Percentiles rank a stretch among this genome's conserved stretches.
Conservation (phyloP, 768 basidiomycete species). For the Sarcomyxa edulis region DNA sequence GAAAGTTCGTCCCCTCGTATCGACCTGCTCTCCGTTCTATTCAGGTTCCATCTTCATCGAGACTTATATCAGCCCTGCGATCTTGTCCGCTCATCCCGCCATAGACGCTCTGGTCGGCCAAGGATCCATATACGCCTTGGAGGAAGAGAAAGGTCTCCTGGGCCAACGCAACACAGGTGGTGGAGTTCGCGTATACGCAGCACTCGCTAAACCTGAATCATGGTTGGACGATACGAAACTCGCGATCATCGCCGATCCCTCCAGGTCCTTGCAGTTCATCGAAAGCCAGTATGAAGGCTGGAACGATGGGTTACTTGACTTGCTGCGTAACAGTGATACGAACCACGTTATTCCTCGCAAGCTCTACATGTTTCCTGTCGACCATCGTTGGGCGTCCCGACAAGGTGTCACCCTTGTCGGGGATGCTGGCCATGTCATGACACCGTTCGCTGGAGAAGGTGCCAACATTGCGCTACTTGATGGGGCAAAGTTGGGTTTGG, state of each 20-base stretch:
- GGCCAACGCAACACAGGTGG: slow-evolving; percentile 25
- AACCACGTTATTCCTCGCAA: not conserved
- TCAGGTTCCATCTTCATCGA: slow-evolving; percentile 11
- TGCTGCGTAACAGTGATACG: not conserved
- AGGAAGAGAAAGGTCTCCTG: slow-evolving; percentile 17
- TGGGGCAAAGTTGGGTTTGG: slow-evolving; percentile 1
- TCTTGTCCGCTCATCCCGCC: not conserved
- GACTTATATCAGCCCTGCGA: slow-evolving; percentile 3
- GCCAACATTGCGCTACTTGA: slow-evolving; percentile 25
- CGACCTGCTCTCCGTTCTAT: slow-evolving; percentile 19
- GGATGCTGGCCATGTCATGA: slow-evolving; percentile 32
- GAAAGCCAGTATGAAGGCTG: slow-evolving; percentile 1
- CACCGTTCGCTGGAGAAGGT: slow-evolving; percentile 29
- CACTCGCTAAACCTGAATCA: slow-evolving; percentile 4
- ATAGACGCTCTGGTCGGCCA: not conserved
- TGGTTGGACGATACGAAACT: slow-evolving; percentile 2
- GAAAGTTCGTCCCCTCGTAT: slow-evolving; percentile 18
- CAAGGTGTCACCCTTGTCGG: slow-evolving; percentile 14
- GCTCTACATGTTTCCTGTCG: slow-evolving; percentile 2
- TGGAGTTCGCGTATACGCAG: slow-evolving; percentile 15
- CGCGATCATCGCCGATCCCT: not conserved
- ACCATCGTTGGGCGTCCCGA: not conserved
- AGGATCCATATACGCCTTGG: slow-evolving; percentile 6
- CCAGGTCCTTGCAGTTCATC: not conserved
- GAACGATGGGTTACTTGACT: not conserved